Evolutionary conservation across 2,329 filamentous ascomycete genomes (phyloP), one percentile per base, ranked within the genome.

Genomic region (Neospermospora avenae): DNA sequence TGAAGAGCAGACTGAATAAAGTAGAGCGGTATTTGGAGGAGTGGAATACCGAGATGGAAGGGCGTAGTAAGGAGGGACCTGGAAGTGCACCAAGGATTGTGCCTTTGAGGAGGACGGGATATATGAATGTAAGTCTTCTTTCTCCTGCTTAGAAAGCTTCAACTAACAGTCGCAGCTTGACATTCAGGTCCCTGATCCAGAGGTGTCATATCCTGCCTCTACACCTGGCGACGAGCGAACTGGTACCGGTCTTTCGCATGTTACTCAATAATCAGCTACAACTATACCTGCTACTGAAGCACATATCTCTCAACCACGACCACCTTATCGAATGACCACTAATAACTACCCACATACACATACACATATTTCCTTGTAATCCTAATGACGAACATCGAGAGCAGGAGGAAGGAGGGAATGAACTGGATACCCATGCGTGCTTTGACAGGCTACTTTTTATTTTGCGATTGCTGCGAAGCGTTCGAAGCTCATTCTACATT

Each of bases 1-100:
- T 89, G 61, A 98, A 98, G 77, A 78, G 80, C 22, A 82, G 87
- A 58, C 74, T 96, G 48, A 82, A 80, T 58, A 80, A 77, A 10
- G 77, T 97, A 18, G 95, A 99, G 75, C 75, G 74, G 39, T 96
- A 90, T 86, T 83, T 99, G 57, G 89, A 96, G 65, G 81, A 85
- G 61, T 97, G 93, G 93, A 99, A 99, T 73, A 72, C 74, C 8
- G 84, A 90, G 63, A 84, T 86, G 80, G 84, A 85, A 69, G 82
- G 81, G 72, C 77, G 78, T 3, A 77, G 78, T 22, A 77, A 77
- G 3, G 82, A 84, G 20, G 82, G 83, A 31, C 75, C 77, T 31
- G 74, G 74, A 24, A 74, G 78, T 48, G 76, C 81, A 25, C 91
- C 93, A 22, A 88, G 83, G 73, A 85, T 97, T 56, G 86, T 96